A percentile compares a stretch with the other conserved stretches of the same genome.
phyloP scores from a whole-genome alignment of 2,329 filamentous ascomycete genomes.

The Acrocalymma vagum region DNA sequence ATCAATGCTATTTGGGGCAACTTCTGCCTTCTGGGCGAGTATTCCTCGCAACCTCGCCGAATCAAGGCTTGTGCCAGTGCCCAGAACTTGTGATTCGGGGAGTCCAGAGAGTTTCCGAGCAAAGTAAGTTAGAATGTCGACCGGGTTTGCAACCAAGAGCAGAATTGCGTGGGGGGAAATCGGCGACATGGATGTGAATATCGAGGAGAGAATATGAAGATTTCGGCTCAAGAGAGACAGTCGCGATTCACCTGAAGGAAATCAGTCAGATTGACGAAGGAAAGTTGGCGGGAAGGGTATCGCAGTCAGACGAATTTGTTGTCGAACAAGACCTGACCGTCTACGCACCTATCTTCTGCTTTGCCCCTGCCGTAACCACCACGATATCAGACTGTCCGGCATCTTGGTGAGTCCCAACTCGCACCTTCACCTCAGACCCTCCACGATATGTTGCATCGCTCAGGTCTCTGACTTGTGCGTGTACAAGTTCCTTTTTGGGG shows the following conservation, averaged over 20 bases:
- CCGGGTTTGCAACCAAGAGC: slow-evolving; percentile 63
- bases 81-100: slow-evolving; percentile 59
- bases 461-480: slow-evolving; percentile 63
- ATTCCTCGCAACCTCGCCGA: slow-evolving; percentile 59
- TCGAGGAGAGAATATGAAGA: slow-evolving; percentile 56
- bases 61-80: slow-evolving; percentile 63
- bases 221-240: slow-evolving; percentile 59
- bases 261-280: slow-evolving; percentile 7
- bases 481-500: slow-evolving; percentile 54
- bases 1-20: slow-evolving; percentile 49
- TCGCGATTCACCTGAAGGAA: slow-evolving; percentile 51
- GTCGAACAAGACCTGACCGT: no score
- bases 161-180: slow-evolving; percentile 59
- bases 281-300: no score
- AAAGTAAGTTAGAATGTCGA: slow-evolving; percentile 63
- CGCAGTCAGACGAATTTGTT: not conserved
- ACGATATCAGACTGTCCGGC: slow-evolving; percentile 64
- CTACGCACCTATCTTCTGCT: slow-evolving; percentile 56
- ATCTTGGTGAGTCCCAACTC: slow-evolving; percentile 56
- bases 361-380: slow-evolving; percentile 64
- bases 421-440: slow-evolving; percentile 53
- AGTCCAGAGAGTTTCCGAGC: slow-evolving; percentile 58
- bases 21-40: slow-evolving; percentile 49
- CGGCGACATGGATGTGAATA: slow-evolving; percentile 58
- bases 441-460: slow-evolving; percentile 59